These are phyloP conservation scores for Rhodotorula sp. DNA, from an alignment of 1,284 basidiomycete genomes.

Conservation along the genomic window DNA sequence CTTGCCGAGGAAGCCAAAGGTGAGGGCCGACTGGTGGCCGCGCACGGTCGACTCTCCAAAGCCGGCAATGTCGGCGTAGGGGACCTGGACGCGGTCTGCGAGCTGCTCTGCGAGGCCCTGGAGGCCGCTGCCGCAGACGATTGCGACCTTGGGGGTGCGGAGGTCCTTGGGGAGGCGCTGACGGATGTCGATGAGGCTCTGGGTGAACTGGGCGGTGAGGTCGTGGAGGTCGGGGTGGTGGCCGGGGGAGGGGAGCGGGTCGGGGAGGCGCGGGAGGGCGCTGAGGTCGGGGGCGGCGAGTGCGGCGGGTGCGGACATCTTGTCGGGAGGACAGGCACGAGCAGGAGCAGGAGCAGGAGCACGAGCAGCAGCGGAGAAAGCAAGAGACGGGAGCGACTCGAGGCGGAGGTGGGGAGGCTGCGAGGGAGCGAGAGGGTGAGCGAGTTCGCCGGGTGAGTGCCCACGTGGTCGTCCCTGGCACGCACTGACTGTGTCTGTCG, in stretches of 20 bases:
- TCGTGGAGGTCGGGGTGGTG: conserved; percentile 9
- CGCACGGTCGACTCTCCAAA: conserved; percentile 41
- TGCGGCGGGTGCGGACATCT: not conserved
- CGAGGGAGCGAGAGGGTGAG: too few species aligned
- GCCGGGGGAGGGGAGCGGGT: conserved; percentile 21
- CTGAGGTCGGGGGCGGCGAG: conserved; percentile 3
- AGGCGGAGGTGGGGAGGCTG: too few species aligned
- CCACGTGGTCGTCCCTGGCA: too few species aligned
- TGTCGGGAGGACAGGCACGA: not conserved
- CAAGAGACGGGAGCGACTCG: too few species aligned
- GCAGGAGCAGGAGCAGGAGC: too few species aligned
- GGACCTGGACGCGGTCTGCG: conserved; percentile 40
- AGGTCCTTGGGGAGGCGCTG: conserved; percentile 20
- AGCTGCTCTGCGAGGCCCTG: conserved; percentile 42
- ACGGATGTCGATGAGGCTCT: conserved; percentile 24
- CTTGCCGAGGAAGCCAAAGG: conserved; percentile 42
- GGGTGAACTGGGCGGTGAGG: conserved; percentile 9
- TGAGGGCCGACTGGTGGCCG: conserved; percentile 42
- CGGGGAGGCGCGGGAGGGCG: conserved; percentile 21
- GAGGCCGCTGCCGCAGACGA: conserved; percentile 46
- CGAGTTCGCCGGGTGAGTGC: too few species aligned
- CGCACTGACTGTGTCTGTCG: too few species aligned
- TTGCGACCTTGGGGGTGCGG: conserved; percentile 34
- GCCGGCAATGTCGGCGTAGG: conserved; percentile 42
- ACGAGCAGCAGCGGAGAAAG: too few species aligned